Conservation (phyloP, 2,329 filamentous ascomycete species). For the Penicillium corylophilum region DNA sequence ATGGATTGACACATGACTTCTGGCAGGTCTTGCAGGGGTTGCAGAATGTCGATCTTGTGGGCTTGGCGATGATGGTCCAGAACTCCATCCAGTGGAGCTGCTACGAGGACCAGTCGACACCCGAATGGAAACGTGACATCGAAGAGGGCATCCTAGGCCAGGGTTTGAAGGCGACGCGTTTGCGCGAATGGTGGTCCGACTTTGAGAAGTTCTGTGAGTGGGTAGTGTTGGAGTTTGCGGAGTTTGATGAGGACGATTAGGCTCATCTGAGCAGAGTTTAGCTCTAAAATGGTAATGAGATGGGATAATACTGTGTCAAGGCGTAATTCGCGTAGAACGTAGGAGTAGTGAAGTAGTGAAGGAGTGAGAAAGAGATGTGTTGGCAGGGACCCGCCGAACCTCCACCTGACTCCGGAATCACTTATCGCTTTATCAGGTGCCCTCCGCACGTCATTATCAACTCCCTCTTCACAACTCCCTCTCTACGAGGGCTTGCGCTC, state of each 20-base stretch:
- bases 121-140: constrained; percentile 71
- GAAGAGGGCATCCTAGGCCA: constrained; percentile 70
- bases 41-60: constrained; percentile 85
- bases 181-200: constrained; percentile 75
- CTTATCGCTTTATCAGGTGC: constrained; percentile 25
- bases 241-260: constrained; percentile 47
- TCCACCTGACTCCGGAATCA: constrained; percentile 24
- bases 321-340: no score
- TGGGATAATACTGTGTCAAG: no score
- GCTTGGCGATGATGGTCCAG: constrained; percentile 82
- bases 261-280: neutral
- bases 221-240: constrained; percentile 75
- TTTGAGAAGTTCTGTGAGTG: constrained; percentile 92
- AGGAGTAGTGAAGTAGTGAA: neutral
- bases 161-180: constrained; percentile 66
- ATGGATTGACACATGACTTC: constrained; percentile 87
- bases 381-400: neutral
- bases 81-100: constrained; percentile 89
- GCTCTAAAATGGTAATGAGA: no score
- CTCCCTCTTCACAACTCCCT: constrained; percentile 10
- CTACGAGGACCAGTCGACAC: constrained; percentile 73
- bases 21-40: constrained; percentile 91
- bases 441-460: constrained; percentile 34
- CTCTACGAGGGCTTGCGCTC: constrained; percentile 5
- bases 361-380: constrained; percentile 2